Evolutionary conservation across 768 basidiomycete genomes (phyloP).

Genomic region (Guyanaporus albipodus): DNA sequence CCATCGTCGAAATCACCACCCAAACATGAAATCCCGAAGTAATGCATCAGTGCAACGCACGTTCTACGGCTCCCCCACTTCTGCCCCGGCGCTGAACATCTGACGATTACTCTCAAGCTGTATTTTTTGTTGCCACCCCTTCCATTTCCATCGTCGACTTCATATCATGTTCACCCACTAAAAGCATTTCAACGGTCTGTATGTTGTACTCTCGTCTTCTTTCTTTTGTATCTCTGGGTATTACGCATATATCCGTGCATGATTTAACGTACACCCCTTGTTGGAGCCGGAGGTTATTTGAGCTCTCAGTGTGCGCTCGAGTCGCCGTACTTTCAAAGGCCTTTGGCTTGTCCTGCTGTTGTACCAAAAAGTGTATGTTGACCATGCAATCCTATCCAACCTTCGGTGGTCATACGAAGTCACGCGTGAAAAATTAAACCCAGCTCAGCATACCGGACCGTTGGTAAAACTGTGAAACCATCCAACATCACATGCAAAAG

Average conservation of each 20-base stretch:
- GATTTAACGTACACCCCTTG: slow-evolving; percentile 7
- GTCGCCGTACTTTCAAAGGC: slow-evolving; percentile 6
- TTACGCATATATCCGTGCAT: slow-evolving; percentile 24
- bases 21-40: slow-evolving; percentile 60
- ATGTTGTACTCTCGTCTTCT: neutral
- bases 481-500: no score
- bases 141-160: slow-evolving; percentile 2
- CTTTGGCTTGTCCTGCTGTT: slow-evolving; percentile 10
- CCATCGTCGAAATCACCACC: slow-evolving; percentile 55
- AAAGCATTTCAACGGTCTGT: slow-evolving; percentile 9
- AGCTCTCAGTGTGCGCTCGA: neutral
- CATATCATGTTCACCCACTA: slow-evolving; percentile 10
- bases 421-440: no score
- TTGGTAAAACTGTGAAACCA: no score
- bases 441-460: no score
- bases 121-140: slow-evolving; percentile 17
- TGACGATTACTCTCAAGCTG: slow-evolving; percentile 17
- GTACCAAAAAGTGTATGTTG: slow-evolving; percentile 17
- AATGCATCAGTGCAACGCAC: slow-evolving; percentile 52
- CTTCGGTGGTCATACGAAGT: no score
- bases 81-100: slow-evolving; percentile 27
- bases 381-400: neutral
- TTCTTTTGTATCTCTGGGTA: slow-evolving; percentile 21
- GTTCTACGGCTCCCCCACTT: slow-evolving; percentile 35
- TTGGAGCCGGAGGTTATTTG: slow-evolving; percentile 3